These are phyloP conservation scores for Escovopsis sp. DNA, from an alignment of 2,329 filamentous ascomycete genomes.

Conservation along the genomic window DNA sequence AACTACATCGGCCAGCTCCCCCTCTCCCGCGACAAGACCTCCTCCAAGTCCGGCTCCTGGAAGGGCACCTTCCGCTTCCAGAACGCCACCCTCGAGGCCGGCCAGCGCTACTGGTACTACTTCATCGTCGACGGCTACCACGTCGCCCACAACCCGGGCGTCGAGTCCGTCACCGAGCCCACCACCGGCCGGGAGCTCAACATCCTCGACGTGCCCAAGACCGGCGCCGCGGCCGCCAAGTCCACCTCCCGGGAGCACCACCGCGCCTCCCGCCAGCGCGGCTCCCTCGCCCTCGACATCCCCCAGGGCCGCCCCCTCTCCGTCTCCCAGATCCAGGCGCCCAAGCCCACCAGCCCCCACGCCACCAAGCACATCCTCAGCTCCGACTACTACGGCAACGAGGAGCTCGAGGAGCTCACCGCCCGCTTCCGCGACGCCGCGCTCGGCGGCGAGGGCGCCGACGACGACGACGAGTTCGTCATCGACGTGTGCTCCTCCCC, in stretches of 20 bases:
- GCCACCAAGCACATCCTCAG: conserved; percentile 78
- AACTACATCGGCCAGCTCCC: conserved; percentile 90
- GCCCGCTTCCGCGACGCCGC: conserved; percentile 52
- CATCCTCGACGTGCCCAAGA: conserved; percentile 76
- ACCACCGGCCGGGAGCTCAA: conserved; percentile 95
- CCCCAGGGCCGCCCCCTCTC: conserved; percentile 81
- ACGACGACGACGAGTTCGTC: conserved; percentile 40
- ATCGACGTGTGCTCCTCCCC: conserved; percentile 41
- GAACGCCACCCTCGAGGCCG: conserved; percentile 67
- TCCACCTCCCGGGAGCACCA: conserved; percentile 31
- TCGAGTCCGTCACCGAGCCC: conserved; percentile 79
- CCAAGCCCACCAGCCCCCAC: conserved; percentile 77
- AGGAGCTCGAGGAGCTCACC: conserved; percentile 65
- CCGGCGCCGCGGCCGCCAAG: conserved; percentile 23
- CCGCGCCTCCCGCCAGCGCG: conserved; percentile 28
- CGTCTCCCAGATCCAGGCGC: conserved; percentile 76
- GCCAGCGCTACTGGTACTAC: conserved; percentile 99
- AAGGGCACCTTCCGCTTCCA: conserved; percentile 95
- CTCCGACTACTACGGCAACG: conserved; percentile 57
- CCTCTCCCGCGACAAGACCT: conserved; percentile 71
- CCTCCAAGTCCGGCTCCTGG: conserved; percentile 81
- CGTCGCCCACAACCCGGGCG: conserved; percentile 87
- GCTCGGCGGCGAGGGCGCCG: too few relatives aligned
- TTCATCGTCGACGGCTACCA: conserved; percentile 99
- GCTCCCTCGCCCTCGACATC: conserved; percentile 47